A percentile compares a stretch with the other conserved stretches of the same genome.
phyloP scores from a whole-genome alignment of 1,139 yeast genomes.

The Pichia sp. region DNA sequence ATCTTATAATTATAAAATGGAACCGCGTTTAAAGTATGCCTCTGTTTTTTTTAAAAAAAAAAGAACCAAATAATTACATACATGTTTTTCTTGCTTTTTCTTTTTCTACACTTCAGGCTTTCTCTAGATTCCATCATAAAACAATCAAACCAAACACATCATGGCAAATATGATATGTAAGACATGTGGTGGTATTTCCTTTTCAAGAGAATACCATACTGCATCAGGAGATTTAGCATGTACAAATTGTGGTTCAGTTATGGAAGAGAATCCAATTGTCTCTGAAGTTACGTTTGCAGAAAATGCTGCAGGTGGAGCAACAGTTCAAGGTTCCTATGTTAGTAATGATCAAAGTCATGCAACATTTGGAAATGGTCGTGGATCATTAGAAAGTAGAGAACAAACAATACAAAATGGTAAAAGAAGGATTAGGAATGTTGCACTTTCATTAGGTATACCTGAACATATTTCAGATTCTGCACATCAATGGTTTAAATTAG shows the following conservation, averaged over 20 bases:
- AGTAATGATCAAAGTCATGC: slow-evolving; percentile 85
- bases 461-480: slow-evolving; percentile 86
- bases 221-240: slow-evolving; percentile 80
- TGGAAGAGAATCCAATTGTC: slow-evolving; percentile 89
- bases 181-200: slow-evolving; percentile 42
- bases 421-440: slow-evolving; percentile 70
- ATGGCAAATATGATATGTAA: slow-evolving; percentile 22
- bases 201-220: slow-evolving; percentile 44
- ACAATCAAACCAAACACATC: background rate
- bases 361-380: slow-evolving; percentile 54
- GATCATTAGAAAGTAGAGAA: slow-evolving; percentile 77
- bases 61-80: too few relatives aligned
- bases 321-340: slow-evolving; percentile 90
- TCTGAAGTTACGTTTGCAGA: slow-evolving; percentile 95
- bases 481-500: slow-evolving; percentile 80
- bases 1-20: too few relatives aligned
- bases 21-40: too few relatives aligned
- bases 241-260: slow-evolving; percentile 75
- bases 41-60: too few relatives aligned
- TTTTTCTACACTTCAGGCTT: too few relatives aligned
- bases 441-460: slow-evolving; percentile 70
- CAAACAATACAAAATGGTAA: slow-evolving; percentile 82
- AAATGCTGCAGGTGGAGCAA: slow-evolving; percentile 87
- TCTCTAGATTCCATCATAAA: too few relatives aligned
- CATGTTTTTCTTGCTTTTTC: too few relatives aligned